Conservation (phyloP, 768 basidiomycete species). For the Pulveroboletus ravenelii region DNA sequence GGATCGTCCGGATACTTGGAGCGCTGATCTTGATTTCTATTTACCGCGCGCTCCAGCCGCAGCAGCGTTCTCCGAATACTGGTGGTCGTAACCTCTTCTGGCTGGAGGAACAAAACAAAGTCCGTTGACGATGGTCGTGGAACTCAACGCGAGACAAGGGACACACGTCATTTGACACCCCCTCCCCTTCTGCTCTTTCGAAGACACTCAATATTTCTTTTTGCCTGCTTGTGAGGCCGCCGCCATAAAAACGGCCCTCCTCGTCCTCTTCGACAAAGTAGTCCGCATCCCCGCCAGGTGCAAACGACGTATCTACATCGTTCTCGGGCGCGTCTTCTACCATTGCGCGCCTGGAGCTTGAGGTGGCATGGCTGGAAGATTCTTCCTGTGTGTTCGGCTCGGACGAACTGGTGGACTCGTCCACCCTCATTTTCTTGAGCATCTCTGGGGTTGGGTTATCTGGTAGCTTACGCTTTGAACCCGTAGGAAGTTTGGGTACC, state of each 20-base stretch:
- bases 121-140: not conserved
- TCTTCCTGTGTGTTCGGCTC: conserved; percentile 9
- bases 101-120: conserved; percentile 34
- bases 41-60: conserved; percentile 80
- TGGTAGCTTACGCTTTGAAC: conserved; percentile 70
- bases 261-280: conserved; percentile 90
- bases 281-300: conserved; percentile 84
- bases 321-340: conserved; percentile 53
- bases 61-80: conserved; percentile 70
- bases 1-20: conserved; percentile 95
- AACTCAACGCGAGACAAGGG: not conserved
- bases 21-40: conserved; percentile 94
- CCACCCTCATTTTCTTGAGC: conserved; percentile 73
- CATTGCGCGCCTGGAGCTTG: conserved; percentile 40
- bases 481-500: conserved; percentile 64
- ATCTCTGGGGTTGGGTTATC: conserved; percentile 77
- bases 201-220: conserved; percentile 96
- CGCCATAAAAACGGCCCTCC: conserved; percentile 90
- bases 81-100: conserved; percentile 63
- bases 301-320: conserved; percentile 46
- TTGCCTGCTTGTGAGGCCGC: conserved; percentile 88
- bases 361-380: conserved; percentile 2
- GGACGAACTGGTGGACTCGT: conserved; percentile 25
- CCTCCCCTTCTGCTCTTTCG: conserved; percentile 65
- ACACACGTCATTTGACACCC: conserved; percentile 65